phyloP scores from a whole-genome alignment of 2,329 filamentous ascomycete genomes.

The Teratosphaeria viscida region DNA sequence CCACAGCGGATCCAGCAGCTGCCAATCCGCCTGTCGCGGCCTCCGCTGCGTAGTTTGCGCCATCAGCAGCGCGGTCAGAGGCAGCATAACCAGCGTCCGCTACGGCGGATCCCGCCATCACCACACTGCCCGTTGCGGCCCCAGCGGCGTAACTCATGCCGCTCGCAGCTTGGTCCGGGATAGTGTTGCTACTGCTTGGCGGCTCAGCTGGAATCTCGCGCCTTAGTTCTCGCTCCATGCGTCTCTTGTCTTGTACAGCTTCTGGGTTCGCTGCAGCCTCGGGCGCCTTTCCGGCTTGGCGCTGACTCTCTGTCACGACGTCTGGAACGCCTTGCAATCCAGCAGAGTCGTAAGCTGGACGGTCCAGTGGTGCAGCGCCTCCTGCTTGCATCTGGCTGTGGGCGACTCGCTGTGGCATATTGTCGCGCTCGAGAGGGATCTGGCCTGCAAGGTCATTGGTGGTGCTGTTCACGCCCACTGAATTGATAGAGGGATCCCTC shows the following conservation, averaged over 20 bases:
- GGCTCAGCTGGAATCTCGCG: constrained; percentile 38
- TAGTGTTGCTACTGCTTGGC: neutral
- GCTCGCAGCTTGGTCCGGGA: neutral
- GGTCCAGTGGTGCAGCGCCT: constrained; percentile 24
- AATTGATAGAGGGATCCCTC: constrained; percentile 7
- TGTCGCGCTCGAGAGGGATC: constrained; percentile 40
- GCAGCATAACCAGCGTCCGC: neutral
- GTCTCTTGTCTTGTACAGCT: constrained; percentile 65
- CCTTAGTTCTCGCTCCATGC: constrained; percentile 63
- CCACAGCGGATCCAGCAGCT: neutral
- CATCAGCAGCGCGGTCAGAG: neutral
- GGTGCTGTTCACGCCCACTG: constrained; percentile 34
- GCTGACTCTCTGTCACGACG: constrained; percentile 20
- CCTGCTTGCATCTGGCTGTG: constrained; percentile 21
- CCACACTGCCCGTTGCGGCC: neutral
- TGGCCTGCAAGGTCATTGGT: constrained; percentile 36
- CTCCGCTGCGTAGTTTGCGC: neutral
- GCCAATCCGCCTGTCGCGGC: neutral
- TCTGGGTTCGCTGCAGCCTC: constrained; percentile 61
- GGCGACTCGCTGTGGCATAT: constrained; percentile 31
- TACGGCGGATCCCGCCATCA: neutral
- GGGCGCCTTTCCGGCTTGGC: constrained; percentile 38
- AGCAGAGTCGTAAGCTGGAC: neutral
- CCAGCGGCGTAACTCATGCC: neutral
- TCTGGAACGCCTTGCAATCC: constrained; percentile 7